Percentiles rank a stretch among this genome's conserved stretches.
These are phyloP conservation scores for Jasminum sambac DNA, from an alignment of 257 asterid genomes.

Conservation along the genomic window DNA sequence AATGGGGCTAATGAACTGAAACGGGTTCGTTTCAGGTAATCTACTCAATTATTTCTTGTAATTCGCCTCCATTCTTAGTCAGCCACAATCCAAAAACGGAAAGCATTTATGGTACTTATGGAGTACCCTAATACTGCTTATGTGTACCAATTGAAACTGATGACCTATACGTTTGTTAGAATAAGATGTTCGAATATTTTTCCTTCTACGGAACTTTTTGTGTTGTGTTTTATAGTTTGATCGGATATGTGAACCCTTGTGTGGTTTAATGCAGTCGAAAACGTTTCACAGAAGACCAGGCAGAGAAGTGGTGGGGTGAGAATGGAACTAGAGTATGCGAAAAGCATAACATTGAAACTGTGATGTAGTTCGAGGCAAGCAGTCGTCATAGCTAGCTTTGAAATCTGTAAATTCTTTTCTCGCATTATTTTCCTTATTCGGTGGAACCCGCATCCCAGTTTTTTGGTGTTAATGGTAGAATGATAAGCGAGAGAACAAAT, in stretches of 20 bases:
- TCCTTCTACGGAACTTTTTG: background rate
- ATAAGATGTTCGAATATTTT: background rate
- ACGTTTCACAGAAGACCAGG: slow-evolving; percentile 75
- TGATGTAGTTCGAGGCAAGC: slow-evolving; percentile 24
- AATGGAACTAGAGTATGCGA: slow-evolving; percentile 58
- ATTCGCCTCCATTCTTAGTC: background rate
- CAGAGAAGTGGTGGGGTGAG: slow-evolving; percentile 91
- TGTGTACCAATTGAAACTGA: too few relatives aligned
- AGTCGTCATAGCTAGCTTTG: slow-evolving; percentile 13
- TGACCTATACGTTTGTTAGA: too few relatives aligned
- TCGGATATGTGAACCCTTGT: slow-evolving; percentile 5
- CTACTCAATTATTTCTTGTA: background rate
- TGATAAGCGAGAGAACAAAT: background rate
- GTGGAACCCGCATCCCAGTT: slow-evolving; percentile 10
- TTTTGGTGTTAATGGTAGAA: slow-evolving; percentile 3
- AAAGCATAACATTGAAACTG: slow-evolving; percentile 51
- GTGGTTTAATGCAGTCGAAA: slow-evolving; percentile 55
- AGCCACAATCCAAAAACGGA: too few relatives aligned
- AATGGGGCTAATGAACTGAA: slow-evolving; percentile 68
- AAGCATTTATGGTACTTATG: too few relatives aligned
- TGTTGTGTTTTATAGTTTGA: background rate
- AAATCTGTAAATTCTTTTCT: slow-evolving; percentile 28
- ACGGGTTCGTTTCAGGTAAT: slow-evolving; percentile 95
- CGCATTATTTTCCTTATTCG: slow-evolving; percentile 15
- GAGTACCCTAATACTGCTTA: too few relatives aligned